Base-by-base conservation (phyloP, 176 grass and related monocot species). In the Carex scoparia region DNA sequence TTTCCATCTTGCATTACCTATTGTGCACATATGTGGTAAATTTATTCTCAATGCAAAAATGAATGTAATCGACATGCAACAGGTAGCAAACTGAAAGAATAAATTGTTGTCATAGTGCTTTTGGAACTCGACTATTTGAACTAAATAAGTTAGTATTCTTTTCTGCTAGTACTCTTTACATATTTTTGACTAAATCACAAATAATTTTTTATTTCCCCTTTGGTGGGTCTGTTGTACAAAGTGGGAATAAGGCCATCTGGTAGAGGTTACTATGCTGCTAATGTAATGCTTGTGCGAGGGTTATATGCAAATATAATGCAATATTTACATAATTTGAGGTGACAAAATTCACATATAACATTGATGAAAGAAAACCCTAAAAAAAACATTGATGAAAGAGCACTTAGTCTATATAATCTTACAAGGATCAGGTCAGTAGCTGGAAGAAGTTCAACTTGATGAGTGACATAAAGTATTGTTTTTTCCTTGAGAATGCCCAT, bases 381-480 rank as follows among this genome's bases (percentile, higher is more conserved):
- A 40, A 40, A 40, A 76, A 76, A 10, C 1, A 76, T 76, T 37
- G 6, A 31, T 76, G 0, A 76, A 30, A 76, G 4, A 82, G 27
- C 31, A 82, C 56, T 62, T 53, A 68, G 8, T 61, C 28, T 35
- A 13, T 65, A 31, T 2, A 79, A 82, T 56, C 84, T 85, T 95
- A 95, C 96, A 61, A 99, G 71, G 88, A 99, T 99, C 84, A 99
- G 79, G 61, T 99, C 93, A 5, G 91, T 90, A 3, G 66, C 88
- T 55, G 96, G 96, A 88, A 99, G 93, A 89, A 95, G 95, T 88
- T 99, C 96, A 12, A 99, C 93, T 92, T 99, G 96, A 80, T 99
- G 96, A 8, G 96, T 99, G 57, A 99, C 90, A 80, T 95, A 99
- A 54, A 99, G 7, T 88, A 99, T 87, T 44, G 96, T 99, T 86